phyloP scores from a whole-genome alignment of 768 basidiomycete genomes.

The Tulasnella sp. region DNA sequence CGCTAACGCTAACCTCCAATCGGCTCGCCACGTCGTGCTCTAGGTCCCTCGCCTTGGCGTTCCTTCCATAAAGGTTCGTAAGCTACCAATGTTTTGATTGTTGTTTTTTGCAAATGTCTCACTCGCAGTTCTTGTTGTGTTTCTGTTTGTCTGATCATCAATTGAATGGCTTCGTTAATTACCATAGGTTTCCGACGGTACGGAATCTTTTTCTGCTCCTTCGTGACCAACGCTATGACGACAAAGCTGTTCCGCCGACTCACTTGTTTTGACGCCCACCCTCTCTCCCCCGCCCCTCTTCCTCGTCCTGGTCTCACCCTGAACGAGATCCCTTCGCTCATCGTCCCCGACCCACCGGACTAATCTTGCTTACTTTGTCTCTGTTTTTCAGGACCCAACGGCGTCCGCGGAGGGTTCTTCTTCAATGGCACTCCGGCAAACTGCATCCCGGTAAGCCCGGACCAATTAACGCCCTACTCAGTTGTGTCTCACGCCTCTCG shows the following conservation, averaged over 20 bases:
- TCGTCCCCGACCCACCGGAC: no score
- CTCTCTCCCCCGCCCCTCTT: no score
- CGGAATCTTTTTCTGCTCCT: background rate
- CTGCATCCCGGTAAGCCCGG: conserved; percentile 56
- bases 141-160: no score
- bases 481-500: conserved; percentile 2
- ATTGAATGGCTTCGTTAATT: conserved; percentile 16
- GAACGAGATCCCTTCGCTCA: no score
- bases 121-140: background rate
- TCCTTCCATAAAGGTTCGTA: conserved; percentile 61
- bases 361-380: background rate
- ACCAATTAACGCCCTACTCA: background rate
- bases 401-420: conserved; percentile 33
- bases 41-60: conserved; percentile 59
- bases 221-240: background rate
- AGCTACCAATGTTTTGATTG: conserved; percentile 43
- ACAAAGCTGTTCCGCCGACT: background rate
- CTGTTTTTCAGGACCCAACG: conserved; percentile 68
- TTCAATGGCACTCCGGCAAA: conserved; percentile 54
- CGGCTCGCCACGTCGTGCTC: no score
- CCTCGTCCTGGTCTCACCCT: no score
- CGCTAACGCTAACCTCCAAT: background rate
- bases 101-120: conserved; percentile 42
- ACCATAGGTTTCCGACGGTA: conserved; percentile 6
- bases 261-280: no score